These are phyloP conservation scores for Scutellaria barbata DNA, from an alignment of 257 asterid genomes.

Conservation along the genomic window DNA sequence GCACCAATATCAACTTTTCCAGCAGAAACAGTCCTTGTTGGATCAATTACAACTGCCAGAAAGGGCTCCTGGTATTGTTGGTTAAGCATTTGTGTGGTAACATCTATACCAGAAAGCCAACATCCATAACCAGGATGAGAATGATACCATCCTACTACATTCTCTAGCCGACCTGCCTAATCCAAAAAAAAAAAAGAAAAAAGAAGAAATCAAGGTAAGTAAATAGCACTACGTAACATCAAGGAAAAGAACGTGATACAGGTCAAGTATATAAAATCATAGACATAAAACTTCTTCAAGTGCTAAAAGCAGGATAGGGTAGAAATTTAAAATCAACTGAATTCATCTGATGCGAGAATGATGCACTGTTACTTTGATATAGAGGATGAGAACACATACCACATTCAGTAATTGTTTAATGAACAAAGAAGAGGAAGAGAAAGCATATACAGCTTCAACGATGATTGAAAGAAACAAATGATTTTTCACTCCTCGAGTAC, in stretches of 20 bases:
- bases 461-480: not conserved
- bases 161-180: constrained; percentile 95
- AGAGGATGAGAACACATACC: not conserved
- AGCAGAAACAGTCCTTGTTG: constrained; percentile 97
- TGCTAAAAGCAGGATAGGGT: not conserved
- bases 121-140: constrained; percentile 99
- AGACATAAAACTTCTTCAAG: not conserved
- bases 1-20: constrained; percentile 99
- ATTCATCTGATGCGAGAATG: not conserved
- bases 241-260: not conserved
- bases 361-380: not conserved
- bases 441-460: constrained; percentile 2
- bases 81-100: constrained; percentile 94
- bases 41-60: constrained; percentile 97
- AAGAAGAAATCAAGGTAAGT: constrained; percentile 16
- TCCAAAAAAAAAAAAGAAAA: constrained; percentile 29
- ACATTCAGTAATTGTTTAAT: not conserved
- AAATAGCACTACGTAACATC: not conserved
- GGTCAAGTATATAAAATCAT: not conserved
- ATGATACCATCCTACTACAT: constrained; percentile 98
- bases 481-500: not conserved
- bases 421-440: not conserved
- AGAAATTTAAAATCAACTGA: constrained; percentile 1
- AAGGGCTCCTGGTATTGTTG: constrained; percentile 97
- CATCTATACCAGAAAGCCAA: constrained; percentile 99